Conservation (phyloP, 2,329 filamentous ascomycete species). For the Thermochaetoides dissita region DNA sequence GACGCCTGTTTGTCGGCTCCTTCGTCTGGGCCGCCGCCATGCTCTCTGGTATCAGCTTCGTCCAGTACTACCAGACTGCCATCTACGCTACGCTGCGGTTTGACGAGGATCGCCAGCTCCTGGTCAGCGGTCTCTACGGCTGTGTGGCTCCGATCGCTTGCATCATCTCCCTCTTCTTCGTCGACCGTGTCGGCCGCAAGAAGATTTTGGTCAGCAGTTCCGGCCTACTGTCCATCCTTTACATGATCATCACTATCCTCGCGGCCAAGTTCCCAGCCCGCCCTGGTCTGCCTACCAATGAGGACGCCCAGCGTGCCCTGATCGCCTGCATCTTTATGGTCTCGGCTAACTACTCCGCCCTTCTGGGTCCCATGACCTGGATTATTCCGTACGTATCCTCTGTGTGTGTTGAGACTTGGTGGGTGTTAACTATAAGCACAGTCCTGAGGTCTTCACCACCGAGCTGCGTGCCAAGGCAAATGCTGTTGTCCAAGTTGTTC, state of each 20-base stretch:
- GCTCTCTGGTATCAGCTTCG: slow-evolving; percentile 28
- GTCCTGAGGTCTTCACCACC: slow-evolving; percentile 27
- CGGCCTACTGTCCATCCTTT: slow-evolving; percentile 22
- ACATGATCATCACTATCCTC: slow-evolving; percentile 26
- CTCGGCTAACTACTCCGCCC: slow-evolving; percentile 24
- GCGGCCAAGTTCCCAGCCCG: slow-evolving; percentile 24
- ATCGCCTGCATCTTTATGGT: slow-evolving; percentile 29
- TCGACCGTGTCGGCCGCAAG: slow-evolving; percentile 23
- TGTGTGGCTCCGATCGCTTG: slow-evolving; percentile 25
- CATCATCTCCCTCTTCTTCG: slow-evolving; percentile 25
- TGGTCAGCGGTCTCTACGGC: slow-evolving; percentile 27
- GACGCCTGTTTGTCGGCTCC: slow-evolving; percentile 24
- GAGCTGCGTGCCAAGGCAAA: slow-evolving; percentile 28
- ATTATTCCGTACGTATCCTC: slow-evolving; percentile 24
- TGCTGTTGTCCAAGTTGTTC: slow-evolving; percentile 26
- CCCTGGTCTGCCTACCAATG: slow-evolving; percentile 24
- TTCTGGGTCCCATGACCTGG: slow-evolving; percentile 28
- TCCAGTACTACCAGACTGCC: slow-evolving; percentile 28
- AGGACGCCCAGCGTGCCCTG: slow-evolving; percentile 23
- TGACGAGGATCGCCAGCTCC: slow-evolving; percentile 22
- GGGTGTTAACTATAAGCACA: slow-evolving; percentile 3
- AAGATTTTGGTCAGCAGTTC: slow-evolving; percentile 25
- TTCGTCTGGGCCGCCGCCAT: slow-evolving; percentile 30
- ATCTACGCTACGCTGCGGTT: slow-evolving; percentile 28
- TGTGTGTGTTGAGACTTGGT: background rate